Percentiles rank a stretch among this genome's conserved stretches.
phyloP scores from a whole-genome alignment of 805 yeast species.

The Aciculoconidium aculeatum region DNA sequence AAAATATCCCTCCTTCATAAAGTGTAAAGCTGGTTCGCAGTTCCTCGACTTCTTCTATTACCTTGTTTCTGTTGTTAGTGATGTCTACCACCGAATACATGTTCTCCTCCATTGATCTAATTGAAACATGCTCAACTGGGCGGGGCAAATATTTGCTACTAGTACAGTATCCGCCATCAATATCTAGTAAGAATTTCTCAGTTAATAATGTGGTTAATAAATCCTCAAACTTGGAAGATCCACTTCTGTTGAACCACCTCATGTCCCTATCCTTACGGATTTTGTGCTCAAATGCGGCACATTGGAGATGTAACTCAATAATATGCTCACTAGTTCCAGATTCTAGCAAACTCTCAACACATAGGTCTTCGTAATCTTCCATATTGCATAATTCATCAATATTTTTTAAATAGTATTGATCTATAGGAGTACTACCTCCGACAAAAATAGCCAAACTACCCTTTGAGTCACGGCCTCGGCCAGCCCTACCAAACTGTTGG shows the following conservation, averaged over 20 bases:
- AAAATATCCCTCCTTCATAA: conserved; percentile 87
- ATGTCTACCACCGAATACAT: conserved; percentile 86
- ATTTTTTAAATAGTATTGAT: conserved; percentile 73
- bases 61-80: conserved; percentile 66
- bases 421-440: conserved; percentile 78
- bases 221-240: conserved; percentile 11
- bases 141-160: conserved; percentile 61
- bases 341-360: conserved; percentile 32
- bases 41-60: conserved; percentile 86
- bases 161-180: conserved; percentile 25
- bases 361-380: conserved; percentile 33
- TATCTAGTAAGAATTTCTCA: conserved; percentile 31
- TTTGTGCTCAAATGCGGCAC: conserved; percentile 89
- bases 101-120: conserved; percentile 80
- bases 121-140: conserved; percentile 71
- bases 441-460: conserved; percentile 85
- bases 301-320: conserved; percentile 80
- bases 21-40: conserved; percentile 84
- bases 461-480: conserved; percentile 60
- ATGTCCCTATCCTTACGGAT: conserved; percentile 48
- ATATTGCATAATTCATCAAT: conserved; percentile 51
- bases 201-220: conserved; percentile 27
- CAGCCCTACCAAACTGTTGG: conserved; percentile 97
- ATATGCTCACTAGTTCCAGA: conserved; percentile 36
- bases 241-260: conserved; percentile 47